Base-by-base conservation (phyloP, 208 protist species). In the Leishmania braziliensis region DNA sequence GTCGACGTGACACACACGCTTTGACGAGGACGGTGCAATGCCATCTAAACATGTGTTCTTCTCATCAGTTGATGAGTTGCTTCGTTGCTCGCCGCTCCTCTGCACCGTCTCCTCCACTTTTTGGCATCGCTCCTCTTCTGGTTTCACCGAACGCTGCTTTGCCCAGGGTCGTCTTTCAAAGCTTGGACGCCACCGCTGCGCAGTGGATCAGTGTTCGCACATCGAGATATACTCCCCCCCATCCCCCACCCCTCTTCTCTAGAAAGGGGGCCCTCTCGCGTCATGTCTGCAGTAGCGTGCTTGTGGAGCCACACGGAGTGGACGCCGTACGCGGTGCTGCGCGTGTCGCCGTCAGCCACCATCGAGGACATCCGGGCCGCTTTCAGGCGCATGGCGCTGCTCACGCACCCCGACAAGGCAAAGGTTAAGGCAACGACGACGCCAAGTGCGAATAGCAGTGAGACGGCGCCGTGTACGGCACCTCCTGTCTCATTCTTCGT, bases 391-490 rank as follows among this genome's bases (percentile, higher is more conserved):
- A 84, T 94, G 77, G 93, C 92, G 20, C 80, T 97, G 16, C 68
- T 50, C 46, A 95, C 91, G 8, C 93, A 97, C 78, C 93, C 93
- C 0, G 93, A 97, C 79, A 97, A 95, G 80, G 50, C 46, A 54
- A 43, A 50, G 33, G n/a, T 66, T 0, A 4, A 46, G 43, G 4
- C 18, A 1, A 36, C 43, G 23, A n/a, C 43, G 33, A 14, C 23
- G 14, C 5, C 33, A 48, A 9, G n/a, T 23, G 33, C 51, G 33
- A 51, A 0, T 10, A 33, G 2, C 51, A 12, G 33, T 71, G 33
- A 2, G 50, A 39, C n/a, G 26, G 43, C 71, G 36, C 5, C 82
- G 54, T 51, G 43, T 16, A 36, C 75, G 8, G 29, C n/a, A 54
- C 14, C 78, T 18, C 62, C 58, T 9, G 29, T 77, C 8, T 51